Percentiles rank a stretch among this genome's conserved stretches.
Evolutionary conservation across 441 rosid species (phyloP).

Genomic region (Geranium incanum): DNA sequence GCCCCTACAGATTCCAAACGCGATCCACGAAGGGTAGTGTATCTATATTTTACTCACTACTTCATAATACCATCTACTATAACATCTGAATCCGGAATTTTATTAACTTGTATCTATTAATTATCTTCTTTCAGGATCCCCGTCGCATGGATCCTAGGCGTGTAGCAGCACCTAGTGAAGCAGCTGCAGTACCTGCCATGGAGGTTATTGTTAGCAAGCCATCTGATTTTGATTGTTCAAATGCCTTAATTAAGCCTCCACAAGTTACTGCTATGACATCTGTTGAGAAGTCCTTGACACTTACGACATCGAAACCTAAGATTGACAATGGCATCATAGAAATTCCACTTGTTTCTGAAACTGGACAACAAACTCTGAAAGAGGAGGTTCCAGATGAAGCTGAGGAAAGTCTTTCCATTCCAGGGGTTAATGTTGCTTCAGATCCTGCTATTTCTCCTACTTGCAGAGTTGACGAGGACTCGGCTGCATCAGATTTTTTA

Average conservation of each 20-base stretch:
- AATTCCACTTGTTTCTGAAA: slow-evolving; percentile 33
- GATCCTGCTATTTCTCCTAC: slow-evolving; percentile 43
- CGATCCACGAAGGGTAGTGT: slow-evolving; percentile 90
- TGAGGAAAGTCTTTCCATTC: slow-evolving; percentile 37
- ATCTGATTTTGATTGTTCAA: slow-evolving; percentile 49
- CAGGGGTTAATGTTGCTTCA: slow-evolving; percentile 43
- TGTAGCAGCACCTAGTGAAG: slow-evolving; percentile 40
- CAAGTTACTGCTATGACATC: slow-evolving; percentile 32
- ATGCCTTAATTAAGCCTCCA: slow-evolving; percentile 40
- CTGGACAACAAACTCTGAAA: slow-evolving; percentile 39
- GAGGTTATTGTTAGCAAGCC: slow-evolving; percentile 45
- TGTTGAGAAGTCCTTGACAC: slow-evolving; percentile 36
- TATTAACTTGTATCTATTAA: slow-evolving; percentile 11
- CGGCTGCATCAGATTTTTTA: slow-evolving; percentile 31
- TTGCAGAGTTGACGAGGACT: slow-evolving; percentile 41
- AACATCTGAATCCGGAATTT: not conserved
- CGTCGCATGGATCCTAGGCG: slow-evolving; percentile 98
- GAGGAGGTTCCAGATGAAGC: slow-evolving; percentile 40
- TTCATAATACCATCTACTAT: slow-evolving; percentile 13
- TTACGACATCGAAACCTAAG: slow-evolving; percentile 30
- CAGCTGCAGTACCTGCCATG: slow-evolving; percentile 32
- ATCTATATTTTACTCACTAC: slow-evolving; percentile 9
- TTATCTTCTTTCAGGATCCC: slow-evolving; percentile 66
- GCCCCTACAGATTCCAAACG: slow-evolving; percentile 65
- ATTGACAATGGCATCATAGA: slow-evolving; percentile 43